Percentiles rank a stretch among this genome's conserved stretches.
Evolutionary conservation across 805 yeast species (phyloP).

Genomic region (Saccharomyces paradoxus): DNA sequence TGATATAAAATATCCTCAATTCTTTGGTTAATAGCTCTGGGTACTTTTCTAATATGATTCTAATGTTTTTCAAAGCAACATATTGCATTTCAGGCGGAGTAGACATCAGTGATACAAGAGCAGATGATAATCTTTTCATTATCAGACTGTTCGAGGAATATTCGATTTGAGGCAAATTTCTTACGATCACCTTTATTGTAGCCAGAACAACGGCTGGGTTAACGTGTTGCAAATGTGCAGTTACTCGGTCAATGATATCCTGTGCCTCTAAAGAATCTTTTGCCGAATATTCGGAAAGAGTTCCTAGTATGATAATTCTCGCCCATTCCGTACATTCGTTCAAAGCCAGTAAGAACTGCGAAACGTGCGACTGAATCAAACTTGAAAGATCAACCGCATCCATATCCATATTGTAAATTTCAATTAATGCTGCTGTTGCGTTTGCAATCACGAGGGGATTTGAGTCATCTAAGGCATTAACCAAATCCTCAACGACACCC

Average conservation of each 20-base stretch:
- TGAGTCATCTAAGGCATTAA: conserved; percentile 65
- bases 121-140: conserved; percentile 70
- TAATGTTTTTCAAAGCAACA: conserved; percentile 83
- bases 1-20: conserved; percentile 81
- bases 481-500: conserved; percentile 68
- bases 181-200: conserved; percentile 70
- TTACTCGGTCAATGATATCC: conserved; percentile 79
- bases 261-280: conserved; percentile 56
- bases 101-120: conserved; percentile 77
- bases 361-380: conserved; percentile 34
- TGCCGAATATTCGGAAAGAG: conserved; percentile 65
- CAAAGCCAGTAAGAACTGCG: conserved; percentile 68
- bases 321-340: conserved; percentile 99
- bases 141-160: conserved; percentile 23
- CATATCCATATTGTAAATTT: conserved; percentile 64
- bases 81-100: conserved; percentile 92
- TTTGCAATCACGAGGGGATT: conserved; percentile 98
- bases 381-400: conserved; percentile 38
- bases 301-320: conserved; percentile 76
- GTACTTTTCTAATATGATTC: conserved; percentile 81
- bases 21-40: conserved; percentile 74
- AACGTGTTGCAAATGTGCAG: conserved; percentile 94
- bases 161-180: conserved; percentile 48
- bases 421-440: conserved; percentile 77
- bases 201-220: conserved; percentile 90